phyloP scores from a whole-genome alignment of 2,329 filamentous ascomycete species.

The Tolypocladium tropicale region DNA sequence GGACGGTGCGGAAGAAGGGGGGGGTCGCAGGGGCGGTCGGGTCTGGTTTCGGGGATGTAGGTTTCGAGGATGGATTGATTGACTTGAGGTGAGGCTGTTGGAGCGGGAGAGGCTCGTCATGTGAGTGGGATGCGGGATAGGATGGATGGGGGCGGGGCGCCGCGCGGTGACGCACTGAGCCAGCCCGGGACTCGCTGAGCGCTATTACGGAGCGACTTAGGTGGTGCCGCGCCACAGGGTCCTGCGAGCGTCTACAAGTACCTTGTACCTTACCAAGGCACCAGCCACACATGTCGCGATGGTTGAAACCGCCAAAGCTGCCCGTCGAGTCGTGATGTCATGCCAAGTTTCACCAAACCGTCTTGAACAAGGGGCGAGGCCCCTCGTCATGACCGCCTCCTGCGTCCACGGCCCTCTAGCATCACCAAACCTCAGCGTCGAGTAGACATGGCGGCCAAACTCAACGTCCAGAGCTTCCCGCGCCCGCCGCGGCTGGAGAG shows the following conservation, averaged over 20 bases:
- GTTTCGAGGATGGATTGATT: neutral
- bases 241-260: too few relatives aligned
- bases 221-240: neutral
- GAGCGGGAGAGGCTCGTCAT: conserved; percentile 4
- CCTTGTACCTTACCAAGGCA: too few relatives aligned
- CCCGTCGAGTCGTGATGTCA: neutral
- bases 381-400: too few relatives aligned
- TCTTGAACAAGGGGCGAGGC: too few relatives aligned
- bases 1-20: neutral
- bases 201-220: too few relatives aligned
- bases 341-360: too few relatives aligned
- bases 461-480: conserved; percentile 49
- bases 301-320: neutral
- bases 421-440: neutral
- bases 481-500: conserved; percentile 47
- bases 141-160: too few relatives aligned
- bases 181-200: too few relatives aligned
- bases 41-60: neutral
- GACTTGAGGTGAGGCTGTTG: neutral
- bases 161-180: conserved; percentile 7
- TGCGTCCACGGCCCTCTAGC: too few relatives aligned
- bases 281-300: neutral
- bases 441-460: conserved; percentile 19
- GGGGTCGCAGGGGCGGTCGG: neutral
- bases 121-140: conserved; percentile 1